Conservation (phyloP, 495 filamentous ascomycete genomes). For the Penicillium robsamsonii region DNA sequence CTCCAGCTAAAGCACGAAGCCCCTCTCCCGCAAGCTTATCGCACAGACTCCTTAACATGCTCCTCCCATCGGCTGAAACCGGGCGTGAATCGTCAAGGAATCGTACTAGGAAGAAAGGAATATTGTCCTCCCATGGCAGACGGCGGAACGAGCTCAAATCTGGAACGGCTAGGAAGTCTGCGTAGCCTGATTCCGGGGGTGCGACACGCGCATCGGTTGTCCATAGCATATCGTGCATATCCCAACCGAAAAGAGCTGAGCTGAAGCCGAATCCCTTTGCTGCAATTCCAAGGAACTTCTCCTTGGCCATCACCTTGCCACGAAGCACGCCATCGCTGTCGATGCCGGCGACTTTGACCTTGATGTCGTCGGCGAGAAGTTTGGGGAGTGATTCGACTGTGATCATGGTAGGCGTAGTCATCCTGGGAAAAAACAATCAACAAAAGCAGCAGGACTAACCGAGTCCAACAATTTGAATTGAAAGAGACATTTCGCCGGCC, state of each 20-base stretch:
- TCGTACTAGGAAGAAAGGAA: constrained; percentile 87
- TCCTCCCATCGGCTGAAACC: constrained; percentile 72
- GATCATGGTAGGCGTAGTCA: constrained; percentile 18
- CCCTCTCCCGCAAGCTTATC: constrained; percentile 60
- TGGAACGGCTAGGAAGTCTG: constrained; percentile 75
- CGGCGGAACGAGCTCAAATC: constrained; percentile 75
- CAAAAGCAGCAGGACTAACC: background rate
- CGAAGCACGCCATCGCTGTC: constrained; percentile 86
- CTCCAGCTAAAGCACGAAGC: constrained; percentile 78
- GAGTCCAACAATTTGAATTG: background rate
- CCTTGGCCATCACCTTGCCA: constrained; percentile 89
- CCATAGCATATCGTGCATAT: constrained; percentile 91
- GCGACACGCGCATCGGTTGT: constrained; percentile 75
- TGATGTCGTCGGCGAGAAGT: constrained; percentile 67
- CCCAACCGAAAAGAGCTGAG: constrained; percentile 93
- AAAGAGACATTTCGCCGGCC: background rate
- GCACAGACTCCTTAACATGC: constrained; percentile 62
- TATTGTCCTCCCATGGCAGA: constrained; percentile 85
- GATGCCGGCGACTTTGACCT: constrained; percentile 82
- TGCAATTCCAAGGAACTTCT: constrained; percentile 83
- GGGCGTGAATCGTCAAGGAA: constrained; percentile 59
- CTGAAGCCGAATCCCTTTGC: constrained; percentile 86
- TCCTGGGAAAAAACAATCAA: background rate
- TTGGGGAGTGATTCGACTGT: constrained; percentile 42
- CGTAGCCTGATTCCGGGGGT: constrained; percentile 83